Evolutionary conservation across 805 yeast species (phyloP).

Genomic region (Yamadazyma sp.): DNA sequence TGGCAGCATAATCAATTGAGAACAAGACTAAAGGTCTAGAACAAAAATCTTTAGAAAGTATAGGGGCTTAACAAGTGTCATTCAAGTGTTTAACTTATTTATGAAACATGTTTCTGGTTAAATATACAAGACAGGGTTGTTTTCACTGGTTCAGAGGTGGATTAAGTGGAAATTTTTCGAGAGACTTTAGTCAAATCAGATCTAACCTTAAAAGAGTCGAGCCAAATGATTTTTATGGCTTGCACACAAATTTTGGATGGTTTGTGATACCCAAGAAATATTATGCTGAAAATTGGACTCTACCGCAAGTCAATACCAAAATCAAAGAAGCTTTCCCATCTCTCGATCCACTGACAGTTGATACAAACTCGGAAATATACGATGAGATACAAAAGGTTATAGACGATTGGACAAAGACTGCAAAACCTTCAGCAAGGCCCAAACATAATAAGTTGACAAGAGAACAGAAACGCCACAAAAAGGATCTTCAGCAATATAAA

Average conservation of each 20-base stretch:
- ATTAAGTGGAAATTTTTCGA: too few relatives aligned
- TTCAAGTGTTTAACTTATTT: too few relatives aligned
- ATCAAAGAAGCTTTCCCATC: constrained; percentile 13
- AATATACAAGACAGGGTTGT: too few relatives aligned
- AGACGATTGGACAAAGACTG: constrained; percentile 14
- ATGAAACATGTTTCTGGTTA: too few relatives aligned
- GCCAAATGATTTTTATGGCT: constrained; percentile 13
- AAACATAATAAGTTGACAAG: constrained; percentile 5
- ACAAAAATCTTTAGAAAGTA: too few relatives aligned
- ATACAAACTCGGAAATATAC: constrained; percentile 1
- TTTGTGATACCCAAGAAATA: constrained; percentile 14
- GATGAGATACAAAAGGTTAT: constrained; percentile 13
- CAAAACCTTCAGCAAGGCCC: constrained; percentile 7
- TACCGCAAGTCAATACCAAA: constrained; percentile 9
- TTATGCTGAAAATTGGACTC: constrained; percentile 19
- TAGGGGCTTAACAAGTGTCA: too few relatives aligned
- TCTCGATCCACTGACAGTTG: too few relatives aligned
- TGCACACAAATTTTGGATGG: constrained; percentile 22
- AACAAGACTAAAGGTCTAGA: too few relatives aligned
- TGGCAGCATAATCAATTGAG: too few relatives aligned
- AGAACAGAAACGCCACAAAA: constrained; percentile 3
- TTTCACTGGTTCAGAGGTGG: neutral
- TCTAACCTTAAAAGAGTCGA: constrained; percentile 1
- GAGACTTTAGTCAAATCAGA: too few relatives aligned
- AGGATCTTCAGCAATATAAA: constrained; percentile 5